phyloP scores from a whole-genome alignment of 352 stramenopile species.

The Phytopythium oedochilum region DNA sequence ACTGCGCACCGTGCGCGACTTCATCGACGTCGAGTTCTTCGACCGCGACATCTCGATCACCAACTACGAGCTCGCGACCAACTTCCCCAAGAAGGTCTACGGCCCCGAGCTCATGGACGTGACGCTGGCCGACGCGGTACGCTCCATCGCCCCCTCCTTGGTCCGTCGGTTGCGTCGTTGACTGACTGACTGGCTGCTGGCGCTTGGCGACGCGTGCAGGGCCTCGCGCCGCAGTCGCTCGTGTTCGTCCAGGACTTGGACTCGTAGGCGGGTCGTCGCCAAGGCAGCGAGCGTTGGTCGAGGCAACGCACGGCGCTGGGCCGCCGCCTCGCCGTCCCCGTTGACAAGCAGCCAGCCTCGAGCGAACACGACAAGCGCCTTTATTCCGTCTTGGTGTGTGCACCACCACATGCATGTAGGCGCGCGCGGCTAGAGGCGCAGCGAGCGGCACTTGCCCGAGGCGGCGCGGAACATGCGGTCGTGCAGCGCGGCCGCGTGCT shows the following conservation, averaged over 20 bases:
- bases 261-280: constrained; percentile 54
- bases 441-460: constrained; percentile 58
- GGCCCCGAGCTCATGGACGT: constrained; percentile 53
- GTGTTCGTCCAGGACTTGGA: constrained; percentile 83
- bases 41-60: constrained; percentile 69
- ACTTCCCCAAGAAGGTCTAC: constrained; percentile 77
- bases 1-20: constrained; percentile 70
- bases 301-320: no score
- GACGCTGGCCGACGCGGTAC: constrained; percentile 66
- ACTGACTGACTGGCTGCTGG: not conserved
- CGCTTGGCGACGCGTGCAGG: constrained; percentile 20
- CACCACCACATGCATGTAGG: no score
- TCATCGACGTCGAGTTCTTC: constrained; percentile 78
- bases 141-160: constrained; percentile 2
- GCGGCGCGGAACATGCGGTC: constrained; percentile 82
- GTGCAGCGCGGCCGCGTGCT: constrained; percentile 72
- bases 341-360: no score
- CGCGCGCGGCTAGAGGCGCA: constrained; percentile 48
- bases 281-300: no score
- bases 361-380: not conserved
- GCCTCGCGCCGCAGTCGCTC: constrained; percentile 64
- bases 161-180: not conserved
- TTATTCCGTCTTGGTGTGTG: no score
- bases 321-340: no score
- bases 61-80: constrained; percentile 84